A percentile compares a stretch with the other conserved stretches of the same genome.
Evolutionary conservation across 805 yeast genomes (phyloP).

Genomic region (Pichia exigua): DNA sequence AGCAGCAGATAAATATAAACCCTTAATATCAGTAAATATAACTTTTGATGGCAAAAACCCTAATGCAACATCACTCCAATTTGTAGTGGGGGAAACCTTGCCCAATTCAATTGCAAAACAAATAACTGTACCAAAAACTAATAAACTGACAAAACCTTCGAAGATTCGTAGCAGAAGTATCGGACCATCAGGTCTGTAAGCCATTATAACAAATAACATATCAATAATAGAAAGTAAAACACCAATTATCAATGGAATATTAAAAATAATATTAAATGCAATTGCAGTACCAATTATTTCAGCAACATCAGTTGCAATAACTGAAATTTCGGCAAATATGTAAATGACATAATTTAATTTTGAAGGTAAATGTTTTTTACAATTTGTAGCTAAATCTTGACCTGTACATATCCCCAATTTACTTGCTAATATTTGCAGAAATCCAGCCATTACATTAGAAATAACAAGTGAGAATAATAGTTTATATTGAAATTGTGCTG

Average conservation of each 20-base stretch:
- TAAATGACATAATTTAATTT: slow-evolving; percentile 57
- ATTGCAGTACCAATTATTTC: slow-evolving; percentile 98
- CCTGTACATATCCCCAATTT: slow-evolving; percentile 94
- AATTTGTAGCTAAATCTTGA: slow-evolving; percentile 79
- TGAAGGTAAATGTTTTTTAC: slow-evolving; percentile 65
- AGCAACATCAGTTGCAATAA: slow-evolving; percentile 92
- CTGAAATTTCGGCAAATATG: slow-evolving; percentile 79
- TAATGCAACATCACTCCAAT: slow-evolving; percentile 50
- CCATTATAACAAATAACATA: slow-evolving; percentile 77
- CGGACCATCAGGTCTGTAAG: slow-evolving; percentile 80
- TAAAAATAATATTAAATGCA: slow-evolving; percentile 74
- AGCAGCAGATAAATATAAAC: slow-evolving; percentile 74
- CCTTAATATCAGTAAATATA: slow-evolving; percentile 47
- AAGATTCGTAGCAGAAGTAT: slow-evolving; percentile 69
- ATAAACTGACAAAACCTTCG: slow-evolving; percentile 69
- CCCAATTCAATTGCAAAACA: slow-evolving; percentile 77
- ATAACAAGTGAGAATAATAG: slow-evolving; percentile 69
- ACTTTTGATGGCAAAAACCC: slow-evolving; percentile 58
- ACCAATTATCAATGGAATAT: slow-evolving; percentile 74
- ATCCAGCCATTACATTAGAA: slow-evolving; percentile 80
- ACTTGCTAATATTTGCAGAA: slow-evolving; percentile 77
- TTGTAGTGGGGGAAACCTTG: slow-evolving; percentile 51
- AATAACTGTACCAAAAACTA: slow-evolving; percentile 75
- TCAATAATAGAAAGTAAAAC: slow-evolving; percentile 81
- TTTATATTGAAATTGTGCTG: slow-evolving; percentile 67